These are phyloP conservation scores for Sporothrix luriei DNA, from an alignment of 2,329 filamentous ascomycete species.

Conservation along the genomic window DNA sequence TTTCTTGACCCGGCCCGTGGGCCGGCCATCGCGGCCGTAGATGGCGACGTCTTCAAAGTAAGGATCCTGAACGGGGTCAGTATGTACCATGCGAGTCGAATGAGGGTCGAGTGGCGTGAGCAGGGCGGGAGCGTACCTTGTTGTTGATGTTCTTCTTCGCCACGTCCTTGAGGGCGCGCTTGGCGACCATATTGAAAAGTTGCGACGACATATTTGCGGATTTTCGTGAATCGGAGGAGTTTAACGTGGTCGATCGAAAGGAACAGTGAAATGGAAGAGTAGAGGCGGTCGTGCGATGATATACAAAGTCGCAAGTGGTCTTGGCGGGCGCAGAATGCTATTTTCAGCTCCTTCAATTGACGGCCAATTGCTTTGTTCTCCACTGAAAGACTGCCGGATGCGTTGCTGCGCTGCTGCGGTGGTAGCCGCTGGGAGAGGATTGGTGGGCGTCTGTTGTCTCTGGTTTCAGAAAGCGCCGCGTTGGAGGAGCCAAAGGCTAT, in stretches of 20 bases:
- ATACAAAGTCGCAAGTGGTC: not conserved
- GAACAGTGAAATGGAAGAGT: conserved; percentile 4
- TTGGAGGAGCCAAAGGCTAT: conserved; percentile 3
- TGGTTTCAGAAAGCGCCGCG: conserved; percentile 36
- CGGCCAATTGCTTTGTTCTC: conserved; percentile 28
- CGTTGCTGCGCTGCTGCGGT: conserved; percentile 29
- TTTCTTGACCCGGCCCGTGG: conserved; percentile 74
- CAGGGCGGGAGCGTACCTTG: conserved; percentile 34
- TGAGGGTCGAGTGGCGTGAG: not conserved
- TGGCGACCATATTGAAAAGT: conserved; percentile 36
- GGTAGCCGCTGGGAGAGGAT: conserved; percentile 31
- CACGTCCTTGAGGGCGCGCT: conserved; percentile 34
- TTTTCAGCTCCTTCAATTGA: conserved; percentile 12
- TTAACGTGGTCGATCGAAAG: not conserved
- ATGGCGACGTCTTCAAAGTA: conserved; percentile 84
- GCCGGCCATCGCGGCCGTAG: conserved; percentile 66
- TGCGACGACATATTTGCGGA: conserved; percentile 34
- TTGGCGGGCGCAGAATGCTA: not conserved
- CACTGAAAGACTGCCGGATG: conserved; percentile 27
- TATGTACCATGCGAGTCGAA: not conserved
- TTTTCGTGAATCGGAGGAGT: not conserved
- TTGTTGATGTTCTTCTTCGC: conserved; percentile 38
- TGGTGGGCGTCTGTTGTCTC: conserved; percentile 29
- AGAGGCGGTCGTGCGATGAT: not conserved
- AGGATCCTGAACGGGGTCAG: conserved; percentile 65